phyloP scores from a whole-genome alignment of 495 filamentous ascomycete species.

The Endocarpon pusillum region DNA sequence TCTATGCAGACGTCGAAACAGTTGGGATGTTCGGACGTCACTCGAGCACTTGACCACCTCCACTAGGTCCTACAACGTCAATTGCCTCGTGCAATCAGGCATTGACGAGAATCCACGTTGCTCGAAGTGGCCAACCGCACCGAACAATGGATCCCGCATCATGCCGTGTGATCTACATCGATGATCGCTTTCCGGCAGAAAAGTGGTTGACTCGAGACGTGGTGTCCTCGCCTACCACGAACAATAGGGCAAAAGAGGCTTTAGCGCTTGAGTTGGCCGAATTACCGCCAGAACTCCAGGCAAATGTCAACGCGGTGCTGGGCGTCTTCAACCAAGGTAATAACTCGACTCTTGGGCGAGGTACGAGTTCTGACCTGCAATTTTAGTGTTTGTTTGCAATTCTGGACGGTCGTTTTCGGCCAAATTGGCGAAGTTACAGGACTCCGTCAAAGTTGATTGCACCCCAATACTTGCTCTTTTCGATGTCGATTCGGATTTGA shows the following conservation, averaged over 20 bases:
- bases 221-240: conserved; percentile 1
- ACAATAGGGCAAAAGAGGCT: background rate
- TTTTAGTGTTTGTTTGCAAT: conserved; percentile 54
- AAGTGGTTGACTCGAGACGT: conserved; percentile 33
- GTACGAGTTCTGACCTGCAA: background rate
- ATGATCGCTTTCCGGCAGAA: conserved; percentile 51
- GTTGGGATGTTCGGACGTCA: too few relatives aligned
- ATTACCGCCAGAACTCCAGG: conserved; percentile 25
- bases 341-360: too few relatives aligned
- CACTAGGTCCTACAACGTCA: too few relatives aligned
- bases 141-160: conserved; percentile 47
- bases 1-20: too few relatives aligned
- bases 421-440: conserved; percentile 49
- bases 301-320: conserved; percentile 32
- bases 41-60: too few relatives aligned
- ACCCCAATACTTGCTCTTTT: conserved; percentile 62
- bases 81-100: too few relatives aligned
- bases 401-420: conserved; percentile 53
- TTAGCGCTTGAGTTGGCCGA: conserved; percentile 9
- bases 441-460: conserved; percentile 39
- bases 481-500: conserved; percentile 36
- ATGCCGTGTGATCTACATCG: conserved; percentile 72
- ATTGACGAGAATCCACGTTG: too few relatives aligned
- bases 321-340: conserved; percentile 37
- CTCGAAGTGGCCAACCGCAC: too few relatives aligned